Percentiles rank a stretch among this genome's conserved stretches.
Evolutionary conservation across 164 flowering plant species (phyloP).

Genomic region (Tinospora cordifolia): DNA sequence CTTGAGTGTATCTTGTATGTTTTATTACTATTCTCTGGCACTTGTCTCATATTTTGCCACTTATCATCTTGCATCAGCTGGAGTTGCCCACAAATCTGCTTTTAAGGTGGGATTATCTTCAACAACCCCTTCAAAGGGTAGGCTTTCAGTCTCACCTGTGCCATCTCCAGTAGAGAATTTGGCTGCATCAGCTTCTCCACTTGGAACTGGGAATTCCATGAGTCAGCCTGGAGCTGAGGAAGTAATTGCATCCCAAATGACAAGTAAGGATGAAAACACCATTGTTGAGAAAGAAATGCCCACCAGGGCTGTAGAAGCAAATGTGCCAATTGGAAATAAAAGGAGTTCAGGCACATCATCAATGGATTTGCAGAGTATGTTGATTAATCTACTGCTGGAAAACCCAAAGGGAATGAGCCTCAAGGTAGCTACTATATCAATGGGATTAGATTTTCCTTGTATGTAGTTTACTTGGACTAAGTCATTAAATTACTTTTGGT

Average conservation of each 20-base stretch:
- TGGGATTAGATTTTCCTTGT: neutral
- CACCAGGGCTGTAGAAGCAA: conserved; percentile 22
- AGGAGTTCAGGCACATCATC: conserved; percentile 29
- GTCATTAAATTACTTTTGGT: neutral
- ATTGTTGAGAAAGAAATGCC: conserved; percentile 48
- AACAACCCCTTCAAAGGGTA: conserved; percentile 36
- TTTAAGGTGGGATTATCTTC: conserved; percentile 41
- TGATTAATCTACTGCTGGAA: conserved; percentile 50
- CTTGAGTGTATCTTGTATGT: neutral
- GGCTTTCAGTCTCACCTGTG: conserved; percentile 57
- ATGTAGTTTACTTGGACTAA: neutral
- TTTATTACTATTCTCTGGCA: conserved; percentile 3
- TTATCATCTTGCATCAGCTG: conserved; percentile 16
- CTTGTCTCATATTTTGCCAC: neutral
- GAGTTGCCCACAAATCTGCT: conserved; percentile 47
- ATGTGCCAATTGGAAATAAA: conserved; percentile 23
- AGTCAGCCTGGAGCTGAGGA: conserved; percentile 30
- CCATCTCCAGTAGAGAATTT: conserved; percentile 57
- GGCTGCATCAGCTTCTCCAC: conserved; percentile 49
- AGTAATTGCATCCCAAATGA: conserved; percentile 18
- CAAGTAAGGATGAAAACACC: conserved; percentile 31
- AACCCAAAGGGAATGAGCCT: conserved; percentile 79
- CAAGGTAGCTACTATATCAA: conserved; percentile 40
- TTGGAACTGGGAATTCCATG: conserved; percentile 30
- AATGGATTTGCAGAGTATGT: conserved; percentile 46